These are phyloP conservation scores for Ambrosia hybrid DNA, from an alignment of 140 eudicot genomes.

Conservation along the genomic window DNA sequence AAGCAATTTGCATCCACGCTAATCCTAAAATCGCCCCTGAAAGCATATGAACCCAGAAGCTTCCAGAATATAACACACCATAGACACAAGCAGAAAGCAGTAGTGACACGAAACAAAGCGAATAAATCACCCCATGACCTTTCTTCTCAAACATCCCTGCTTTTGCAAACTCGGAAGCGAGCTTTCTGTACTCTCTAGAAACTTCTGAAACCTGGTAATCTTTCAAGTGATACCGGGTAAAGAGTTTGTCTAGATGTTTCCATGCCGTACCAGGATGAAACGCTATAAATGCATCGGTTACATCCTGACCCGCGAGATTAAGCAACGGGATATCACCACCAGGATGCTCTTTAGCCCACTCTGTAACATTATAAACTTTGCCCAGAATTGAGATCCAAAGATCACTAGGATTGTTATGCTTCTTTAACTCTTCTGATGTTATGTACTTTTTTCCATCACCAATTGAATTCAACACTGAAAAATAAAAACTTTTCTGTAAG, in stretches of 20 bases:
- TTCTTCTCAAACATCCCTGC: slow-evolving; percentile 88
- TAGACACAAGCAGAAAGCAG: slow-evolving; percentile 51
- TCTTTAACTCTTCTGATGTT: slow-evolving; percentile 61
- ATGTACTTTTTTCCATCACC: slow-evolving; percentile 63
- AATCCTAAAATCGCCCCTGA: slow-evolving; percentile 68
- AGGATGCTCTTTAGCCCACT: slow-evolving; percentile 82
- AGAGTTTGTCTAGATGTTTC: slow-evolving; percentile 63
- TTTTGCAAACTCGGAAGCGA: slow-evolving; percentile 62
- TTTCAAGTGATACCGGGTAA: slow-evolving; percentile 63
- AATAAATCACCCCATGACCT: slow-evolving; percentile 67
- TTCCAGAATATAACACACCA: slow-evolving; percentile 49
- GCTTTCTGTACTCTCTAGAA: slow-evolving; percentile 74
- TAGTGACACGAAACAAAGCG: slow-evolving; percentile 47
- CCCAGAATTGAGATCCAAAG: slow-evolving; percentile 88
- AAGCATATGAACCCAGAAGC: slow-evolving; percentile 60
- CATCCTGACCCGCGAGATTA: slow-evolving; percentile 86
- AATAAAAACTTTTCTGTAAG: not conserved
- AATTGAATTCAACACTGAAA: slow-evolving; percentile 40
- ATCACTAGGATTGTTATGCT: slow-evolving; percentile 67
- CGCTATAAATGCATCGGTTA: slow-evolving; percentile 92
- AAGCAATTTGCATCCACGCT: slow-evolving; percentile 84
- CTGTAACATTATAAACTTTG: slow-evolving; percentile 79
- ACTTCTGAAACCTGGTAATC: slow-evolving; percentile 75
- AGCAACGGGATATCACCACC: slow-evolving; percentile 74
- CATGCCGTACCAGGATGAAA: slow-evolving; percentile 89